A percentile compares a stretch with the other conserved stretches of the same genome.
phyloP scores from a whole-genome alignment of 2,329 filamentous ascomycete genomes.

The Aplosporella prunicola region DNA sequence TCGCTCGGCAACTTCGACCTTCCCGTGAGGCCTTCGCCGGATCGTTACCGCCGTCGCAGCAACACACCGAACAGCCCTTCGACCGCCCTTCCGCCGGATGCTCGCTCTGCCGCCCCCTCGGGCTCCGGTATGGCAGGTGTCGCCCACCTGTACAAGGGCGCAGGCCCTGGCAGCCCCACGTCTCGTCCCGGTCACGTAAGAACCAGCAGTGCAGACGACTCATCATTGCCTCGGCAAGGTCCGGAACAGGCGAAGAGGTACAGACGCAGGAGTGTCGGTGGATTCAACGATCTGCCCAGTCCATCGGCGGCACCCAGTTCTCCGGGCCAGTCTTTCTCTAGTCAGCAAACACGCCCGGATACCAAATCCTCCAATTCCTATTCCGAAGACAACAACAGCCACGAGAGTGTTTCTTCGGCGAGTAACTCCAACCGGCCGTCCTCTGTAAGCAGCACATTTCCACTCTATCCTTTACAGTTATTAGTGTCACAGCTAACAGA shows the following conservation, averaged over 20 bases:
- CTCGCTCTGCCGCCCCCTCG: conserved; percentile 38
- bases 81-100: conserved; percentile 1
- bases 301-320: conserved; percentile 13
- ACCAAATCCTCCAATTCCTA: conserved; percentile 22
- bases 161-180: conserved; percentile 13
- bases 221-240: conserved; percentile 50
- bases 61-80: conserved; percentile 6
- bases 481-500: not conserved
- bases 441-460: conserved; percentile 20
- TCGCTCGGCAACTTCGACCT: conserved; percentile 46
- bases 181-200: conserved; percentile 42
- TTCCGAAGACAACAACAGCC: conserved; percentile 26
- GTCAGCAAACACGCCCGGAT: conserved; percentile 17
- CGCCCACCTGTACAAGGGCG: conserved; percentile 41
- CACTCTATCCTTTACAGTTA: not conserved
- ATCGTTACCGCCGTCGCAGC: conserved; percentile 64
- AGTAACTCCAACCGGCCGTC: conserved; percentile 21
- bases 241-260: conserved; percentile 65
- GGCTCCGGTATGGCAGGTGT: conserved; percentile 47
- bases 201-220: conserved; percentile 60
- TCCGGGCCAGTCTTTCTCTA: conserved; percentile 12
- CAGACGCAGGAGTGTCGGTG: conserved; percentile 74
- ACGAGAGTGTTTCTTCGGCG: conserved; percentile 27
- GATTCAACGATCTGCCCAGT: conserved; percentile 37
- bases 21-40: conserved; percentile 60